Evolutionary conservation across 2,329 filamentous ascomycete species (phyloP).

Genomic region (Trichoderma koningiopsis): DNA sequence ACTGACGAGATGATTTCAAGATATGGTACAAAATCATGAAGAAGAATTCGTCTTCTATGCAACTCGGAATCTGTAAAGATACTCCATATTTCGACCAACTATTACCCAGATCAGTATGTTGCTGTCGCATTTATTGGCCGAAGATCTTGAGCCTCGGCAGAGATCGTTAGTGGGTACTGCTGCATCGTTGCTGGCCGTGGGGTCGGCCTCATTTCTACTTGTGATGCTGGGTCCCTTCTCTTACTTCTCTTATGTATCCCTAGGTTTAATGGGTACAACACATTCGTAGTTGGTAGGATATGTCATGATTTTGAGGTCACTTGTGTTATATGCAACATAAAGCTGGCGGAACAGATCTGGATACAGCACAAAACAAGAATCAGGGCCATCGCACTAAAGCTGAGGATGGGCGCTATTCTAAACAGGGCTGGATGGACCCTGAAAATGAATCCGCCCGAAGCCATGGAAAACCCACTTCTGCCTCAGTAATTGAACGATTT

Average conservation of each 20-base stretch:
- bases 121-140: neutral
- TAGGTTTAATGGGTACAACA: neutral
- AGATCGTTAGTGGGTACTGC: neutral
- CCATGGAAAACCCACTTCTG: conserved; percentile 14
- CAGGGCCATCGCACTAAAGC: neutral
- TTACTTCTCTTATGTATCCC: neutral
- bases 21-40: too few relatives aligned
- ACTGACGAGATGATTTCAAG: too few relatives aligned
- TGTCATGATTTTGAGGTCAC: neutral
- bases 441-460: neutral
- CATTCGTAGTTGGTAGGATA: neutral
- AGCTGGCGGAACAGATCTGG: neutral
- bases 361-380: neutral
- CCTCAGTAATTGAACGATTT: neutral
- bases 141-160: conserved; percentile 11
- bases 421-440: conserved; percentile 14
- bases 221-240: neutral
- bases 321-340: neutral
- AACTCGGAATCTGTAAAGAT: too few relatives aligned
- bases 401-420: conserved; percentile 3
- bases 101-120: neutral
- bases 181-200: neutral
- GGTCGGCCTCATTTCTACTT: neutral
- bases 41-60: too few relatives aligned
- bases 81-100: neutral